Base-by-base conservation (phyloP, 2,329 filamentous ascomycete species). In the Aspergillus clavatus region DNA sequence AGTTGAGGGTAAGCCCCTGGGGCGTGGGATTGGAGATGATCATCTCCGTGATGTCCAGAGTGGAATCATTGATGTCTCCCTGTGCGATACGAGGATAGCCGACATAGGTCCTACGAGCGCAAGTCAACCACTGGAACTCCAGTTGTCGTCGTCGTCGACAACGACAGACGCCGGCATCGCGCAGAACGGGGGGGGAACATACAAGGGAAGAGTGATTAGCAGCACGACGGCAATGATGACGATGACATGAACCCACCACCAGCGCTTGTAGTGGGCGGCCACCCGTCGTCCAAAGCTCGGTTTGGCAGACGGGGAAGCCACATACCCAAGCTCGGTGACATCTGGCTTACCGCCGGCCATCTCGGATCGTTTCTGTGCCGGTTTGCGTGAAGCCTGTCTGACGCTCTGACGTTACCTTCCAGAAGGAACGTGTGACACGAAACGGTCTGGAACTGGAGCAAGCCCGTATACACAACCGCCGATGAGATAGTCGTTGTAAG, bases 81-180 rank as follows among this genome's bases (percentile, higher is more conserved):
- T 82, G 80, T 26, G 79, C 79, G 46, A 78, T 79, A 24, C 75
- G 72, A 14, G 79, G 80, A 55, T 82, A 79, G 3, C 62, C 79
- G 41, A 82, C 79, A 55, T 75, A 83, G 38, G 82, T 70, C 29
- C 77, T 79, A 52, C n/a, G n/a, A n/a, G n/a, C n/a, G n/a, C n/a
- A n/a, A n/a, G n/a, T n/a, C n/a, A n/a, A n/a, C n/a, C n/a, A n/a
- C n/a, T n/a, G n/a, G n/a, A n/a, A n/a, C n/a, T n/a, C n/a, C n/a
- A n/a, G n/a, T n/a, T n/a, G n/a, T n/a, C n/a, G n/a, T n/a, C n/a
- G n/a, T n/a, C n/a, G n/a, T n/a, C n/a, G n/a, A n/a, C n/a, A n/a
- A n/a, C n/a, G n/a, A n/a, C n/a, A n/a, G n/a, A n/a, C n/a, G n/a
- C n/a, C n/a, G n/a, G n/a, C n/a, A n/a, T n/a, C n/a, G n/a, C n/a